Conservation (phyloP, 257 asterid genomes). For the Coffea eugenioides region DNA sequence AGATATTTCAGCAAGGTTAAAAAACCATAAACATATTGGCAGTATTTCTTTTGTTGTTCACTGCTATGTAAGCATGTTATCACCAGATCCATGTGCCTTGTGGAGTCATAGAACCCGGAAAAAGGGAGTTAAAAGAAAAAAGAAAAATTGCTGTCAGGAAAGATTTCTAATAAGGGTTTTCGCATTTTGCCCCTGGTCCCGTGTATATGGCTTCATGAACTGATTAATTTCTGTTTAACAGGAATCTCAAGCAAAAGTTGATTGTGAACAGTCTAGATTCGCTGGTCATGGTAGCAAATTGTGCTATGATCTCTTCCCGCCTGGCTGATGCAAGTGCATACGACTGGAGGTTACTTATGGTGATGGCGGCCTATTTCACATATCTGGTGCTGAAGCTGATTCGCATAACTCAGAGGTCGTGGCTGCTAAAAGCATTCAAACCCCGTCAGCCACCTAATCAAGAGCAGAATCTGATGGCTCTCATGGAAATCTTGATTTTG, state of each 20-base stretch:
- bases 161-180: too few species aligned
- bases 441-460: not conserved
- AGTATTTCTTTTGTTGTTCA: too few species aligned
- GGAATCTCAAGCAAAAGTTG: conserved; percentile 18
- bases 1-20: not conserved
- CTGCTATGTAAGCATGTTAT: too few species aligned
- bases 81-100: too few species aligned
- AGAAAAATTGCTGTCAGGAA: too few species aligned
- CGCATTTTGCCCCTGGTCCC: too few species aligned
- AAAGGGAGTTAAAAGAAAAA: too few species aligned
- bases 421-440: not conserved
- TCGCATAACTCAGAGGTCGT: not conserved
- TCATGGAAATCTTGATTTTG: conserved; percentile 14
- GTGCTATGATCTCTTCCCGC: not conserved
- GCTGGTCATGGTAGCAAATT: conserved; percentile 19
- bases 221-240: conserved; percentile 8
- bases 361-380: conserved; percentile 26
- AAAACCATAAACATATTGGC: not conserved
- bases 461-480: not conserved
- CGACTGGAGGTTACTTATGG: conserved; percentile 21
- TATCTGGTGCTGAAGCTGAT: conserved; percentile 21
- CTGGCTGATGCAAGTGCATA: conserved; percentile 8
- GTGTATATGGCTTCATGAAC: not conserved
- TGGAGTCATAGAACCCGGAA: too few species aligned
- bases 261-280: conserved; percentile 20